phyloP scores from a whole-genome alignment of 352 stramenopile species.

The Phytopythium ostracodes region DNA sequence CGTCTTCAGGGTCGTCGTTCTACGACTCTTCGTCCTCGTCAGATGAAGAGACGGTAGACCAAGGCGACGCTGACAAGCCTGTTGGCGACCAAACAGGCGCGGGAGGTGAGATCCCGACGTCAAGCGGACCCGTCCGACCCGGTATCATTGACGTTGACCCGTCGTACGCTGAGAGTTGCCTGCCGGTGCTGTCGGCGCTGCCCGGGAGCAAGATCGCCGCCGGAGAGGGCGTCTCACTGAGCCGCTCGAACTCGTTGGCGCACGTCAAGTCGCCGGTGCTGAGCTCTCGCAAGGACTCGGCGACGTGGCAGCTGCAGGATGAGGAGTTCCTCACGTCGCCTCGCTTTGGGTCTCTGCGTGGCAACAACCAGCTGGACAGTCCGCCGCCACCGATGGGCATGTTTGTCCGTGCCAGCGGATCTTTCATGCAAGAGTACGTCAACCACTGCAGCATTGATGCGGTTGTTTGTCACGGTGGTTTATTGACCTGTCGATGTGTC shows the following conservation, averaged over 20 bases:
- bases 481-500: too few relatives aligned
- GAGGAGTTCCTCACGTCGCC: conserved; percentile 62
- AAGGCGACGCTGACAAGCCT: conserved; percentile 7
- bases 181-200: conserved; percentile 42
- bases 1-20: conserved; percentile 48
- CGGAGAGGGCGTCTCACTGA: conserved; percentile 33
- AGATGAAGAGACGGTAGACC: conserved; percentile 19
- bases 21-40: conserved; percentile 47
- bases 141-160: conserved; percentile 26
- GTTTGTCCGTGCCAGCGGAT: conserved; percentile 24
- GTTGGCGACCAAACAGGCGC: conserved; percentile 11
- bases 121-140: conserved; percentile 7
- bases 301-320: conserved; percentile 68
- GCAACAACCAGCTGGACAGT: conserved; percentile 14
- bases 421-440: conserved; percentile 30
- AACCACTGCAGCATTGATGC: not conserved
- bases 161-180: conserved; percentile 41
- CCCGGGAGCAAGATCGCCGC: conserved; percentile 40
- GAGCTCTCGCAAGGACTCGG: conserved; percentile 49
- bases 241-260: conserved; percentile 16
- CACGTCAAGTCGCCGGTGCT: conserved; percentile 62
- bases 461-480: not conserved
- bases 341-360: conserved; percentile 32
- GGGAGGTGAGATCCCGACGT: conserved; percentile 2
- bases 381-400: conserved; percentile 16